Evolutionary conservation across 768 basidiomycete species (phyloP).

Genomic region (Porpolomopsis calyptriformis): DNA sequence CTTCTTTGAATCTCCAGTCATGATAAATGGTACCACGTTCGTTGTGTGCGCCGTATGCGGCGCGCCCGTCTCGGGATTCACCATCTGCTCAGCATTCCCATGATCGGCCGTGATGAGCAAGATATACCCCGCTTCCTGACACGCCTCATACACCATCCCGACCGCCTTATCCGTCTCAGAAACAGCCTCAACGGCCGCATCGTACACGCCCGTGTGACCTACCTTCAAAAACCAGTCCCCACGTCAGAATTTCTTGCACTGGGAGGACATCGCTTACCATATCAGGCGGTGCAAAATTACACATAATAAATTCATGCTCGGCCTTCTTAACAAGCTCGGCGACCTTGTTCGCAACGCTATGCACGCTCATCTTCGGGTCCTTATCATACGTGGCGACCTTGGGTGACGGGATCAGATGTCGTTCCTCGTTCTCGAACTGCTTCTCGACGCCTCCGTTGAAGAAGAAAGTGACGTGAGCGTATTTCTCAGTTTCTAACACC

Average conservation of each 20-base stretch:
- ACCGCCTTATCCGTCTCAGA: constrained; percentile 84
- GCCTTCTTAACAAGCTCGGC: constrained; percentile 64
- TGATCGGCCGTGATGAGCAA: constrained; percentile 87
- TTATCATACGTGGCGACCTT: constrained; percentile 93
- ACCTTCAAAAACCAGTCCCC: constrained; percentile 34
- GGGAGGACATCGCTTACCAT: constrained; percentile 46
- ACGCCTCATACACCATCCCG: constrained; percentile 77
- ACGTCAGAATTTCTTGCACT: background rate
- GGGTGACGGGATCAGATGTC: constrained; percentile 83
- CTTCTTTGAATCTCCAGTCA: constrained; percentile 53
- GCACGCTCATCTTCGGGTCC: constrained; percentile 82
- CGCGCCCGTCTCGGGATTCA: constrained; percentile 68
- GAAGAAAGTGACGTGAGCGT: constrained; percentile 96
- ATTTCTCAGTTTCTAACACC: constrained; percentile 82
- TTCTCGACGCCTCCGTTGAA: constrained; percentile 96
- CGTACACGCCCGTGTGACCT: constrained; percentile 86
- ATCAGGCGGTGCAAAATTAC: constrained; percentile 95
- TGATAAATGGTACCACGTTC: constrained; percentile 85
- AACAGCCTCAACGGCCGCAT: constrained; percentile 85
- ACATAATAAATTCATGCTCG: constrained; percentile 87
- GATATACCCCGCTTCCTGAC: constrained; percentile 76
- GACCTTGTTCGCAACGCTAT: constrained; percentile 86
- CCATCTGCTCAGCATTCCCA: constrained; percentile 94
- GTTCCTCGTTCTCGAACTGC: constrained; percentile 73
- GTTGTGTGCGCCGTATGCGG: constrained; percentile 91